These are phyloP conservation scores for Fraxinus excelsior DNA, from an alignment of 257 asterid species.

Conservation along the genomic window DNA sequence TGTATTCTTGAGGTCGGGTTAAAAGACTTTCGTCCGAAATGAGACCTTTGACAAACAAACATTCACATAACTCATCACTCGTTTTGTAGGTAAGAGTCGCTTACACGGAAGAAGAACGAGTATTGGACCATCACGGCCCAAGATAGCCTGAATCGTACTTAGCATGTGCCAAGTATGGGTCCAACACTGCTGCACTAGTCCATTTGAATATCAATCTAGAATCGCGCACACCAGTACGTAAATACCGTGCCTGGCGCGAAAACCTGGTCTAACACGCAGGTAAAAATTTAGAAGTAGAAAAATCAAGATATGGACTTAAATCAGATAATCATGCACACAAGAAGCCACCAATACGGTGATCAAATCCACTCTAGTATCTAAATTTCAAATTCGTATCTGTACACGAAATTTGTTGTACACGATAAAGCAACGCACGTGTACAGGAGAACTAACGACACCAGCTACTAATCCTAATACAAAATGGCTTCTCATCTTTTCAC, in stretches of 20 bases:
- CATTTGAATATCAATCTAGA: not conserved
- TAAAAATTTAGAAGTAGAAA: not conserved
- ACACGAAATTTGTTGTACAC: not conserved
- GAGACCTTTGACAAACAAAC: too few relatives aligned
- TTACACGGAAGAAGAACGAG: too few relatives aligned
- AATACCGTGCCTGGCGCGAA: too few relatives aligned
- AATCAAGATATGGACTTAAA: not conserved
- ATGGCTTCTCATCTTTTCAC: slow-evolving; percentile 39
- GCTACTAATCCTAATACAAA: slow-evolving; percentile 19
- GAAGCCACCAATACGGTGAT: not conserved
- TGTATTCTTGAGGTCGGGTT: too few relatives aligned
- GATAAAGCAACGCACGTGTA: not conserved
- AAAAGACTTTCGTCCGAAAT: too few relatives aligned
- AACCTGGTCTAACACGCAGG: not conserved
- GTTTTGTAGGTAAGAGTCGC: not conserved
- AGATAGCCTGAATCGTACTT: not conserved
- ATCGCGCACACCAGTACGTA: not conserved
- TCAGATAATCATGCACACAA: not conserved
- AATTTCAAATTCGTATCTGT: not conserved
- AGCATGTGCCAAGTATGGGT: not conserved
- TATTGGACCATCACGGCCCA: not conserved
- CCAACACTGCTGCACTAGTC: not conserved
- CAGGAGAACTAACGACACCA: not conserved
- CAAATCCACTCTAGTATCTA: not conserved
- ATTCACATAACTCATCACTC: not conserved